A percentile compares a stretch with the other conserved stretches of the same genome.
phyloP scores from a whole-genome alignment of 108 stramenopile species.

The Discostella stelligeroides region DNA sequence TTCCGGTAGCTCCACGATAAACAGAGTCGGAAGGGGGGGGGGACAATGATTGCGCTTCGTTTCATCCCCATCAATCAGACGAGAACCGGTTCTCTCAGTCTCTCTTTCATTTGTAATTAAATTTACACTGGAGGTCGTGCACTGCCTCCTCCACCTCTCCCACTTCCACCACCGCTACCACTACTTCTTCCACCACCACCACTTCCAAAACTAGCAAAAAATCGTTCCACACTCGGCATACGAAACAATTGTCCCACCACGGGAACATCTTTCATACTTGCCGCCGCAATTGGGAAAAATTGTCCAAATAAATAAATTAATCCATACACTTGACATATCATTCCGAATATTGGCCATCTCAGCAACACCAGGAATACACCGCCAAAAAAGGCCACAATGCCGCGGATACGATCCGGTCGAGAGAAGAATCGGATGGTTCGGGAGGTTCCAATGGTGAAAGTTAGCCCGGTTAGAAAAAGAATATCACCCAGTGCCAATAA shows the following conservation, averaged over 20 bases:
- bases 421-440: slow-evolving; percentile 89
- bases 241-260: slow-evolving; percentile 76
- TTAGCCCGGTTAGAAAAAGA: slow-evolving; percentile 82
- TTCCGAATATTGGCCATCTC: slow-evolving; percentile 86
- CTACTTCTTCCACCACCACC: slow-evolving; percentile 35
- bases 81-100: too few species aligned
- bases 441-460: slow-evolving; percentile 81
- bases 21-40: too few species aligned
- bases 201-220: slow-evolving; percentile 74
- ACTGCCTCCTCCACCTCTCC: neutral
- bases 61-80: too few species aligned
- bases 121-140: neutral
- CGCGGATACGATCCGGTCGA: slow-evolving; percentile 77
- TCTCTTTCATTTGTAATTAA: too few species aligned
- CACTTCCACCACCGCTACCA: slow-evolving; percentile 9
- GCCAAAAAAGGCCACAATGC: slow-evolving; percentile 89
- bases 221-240: slow-evolving; percentile 70
- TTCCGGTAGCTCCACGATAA: too few species aligned
- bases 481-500: slow-evolving; percentile 88
- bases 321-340: slow-evolving; percentile 85
- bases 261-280: slow-evolving; percentile 81
- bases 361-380: slow-evolving; percentile 81
- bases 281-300: slow-evolving; percentile 90
- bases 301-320: slow-evolving; percentile 91
- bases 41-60: too few species aligned